Evolutionary conservation across 1,284 basidiomycete species (phyloP).

Genomic region (Malassezia dermatis): DNA sequence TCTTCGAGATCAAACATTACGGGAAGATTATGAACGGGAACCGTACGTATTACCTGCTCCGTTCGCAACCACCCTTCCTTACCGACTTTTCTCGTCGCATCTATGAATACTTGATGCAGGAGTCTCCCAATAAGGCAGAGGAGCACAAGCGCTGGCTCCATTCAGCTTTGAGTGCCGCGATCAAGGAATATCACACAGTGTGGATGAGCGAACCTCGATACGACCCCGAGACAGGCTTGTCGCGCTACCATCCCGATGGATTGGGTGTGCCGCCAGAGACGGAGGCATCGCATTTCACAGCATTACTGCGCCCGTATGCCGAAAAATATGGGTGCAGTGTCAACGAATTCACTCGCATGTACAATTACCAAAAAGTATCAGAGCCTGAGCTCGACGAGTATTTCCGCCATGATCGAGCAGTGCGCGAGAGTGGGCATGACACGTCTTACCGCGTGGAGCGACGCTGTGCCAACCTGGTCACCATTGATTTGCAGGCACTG

Average conservation of each 20-base stretch:
- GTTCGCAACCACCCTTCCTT: constrained; percentile 93
- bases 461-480: constrained; percentile 79
- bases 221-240: constrained; percentile 82
- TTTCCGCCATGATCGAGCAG: constrained; percentile 89
- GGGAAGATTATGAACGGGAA: constrained; percentile 57
- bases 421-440: constrained; percentile 75
- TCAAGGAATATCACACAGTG: constrained; percentile 96
- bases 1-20: constrained; percentile 97
- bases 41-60: constrained; percentile 63
- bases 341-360: constrained; percentile 91
- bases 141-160: constrained; percentile 83
- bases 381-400: constrained; percentile 91
- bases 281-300: constrained; percentile 93
- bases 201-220: constrained; percentile 90
- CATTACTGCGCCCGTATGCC: constrained; percentile 89
- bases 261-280: constrained; percentile 94
- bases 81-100: constrained; percentile 97
- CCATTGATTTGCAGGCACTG: constrained; percentile 82
- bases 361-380: constrained; percentile 71
- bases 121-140: constrained; percentile 26
- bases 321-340: constrained; percentile 86
- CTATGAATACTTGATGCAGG: constrained; percentile 51
- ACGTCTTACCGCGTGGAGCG: constrained; percentile 96
- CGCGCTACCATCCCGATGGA: constrained; percentile 86
- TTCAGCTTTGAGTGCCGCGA: constrained; percentile 84